Percentiles rank a stretch among this genome's conserved stretches.
phyloP scores from a whole-genome alignment of 2,329 filamentous ascomycete genomes.

The Fusarium globosum region DNA sequence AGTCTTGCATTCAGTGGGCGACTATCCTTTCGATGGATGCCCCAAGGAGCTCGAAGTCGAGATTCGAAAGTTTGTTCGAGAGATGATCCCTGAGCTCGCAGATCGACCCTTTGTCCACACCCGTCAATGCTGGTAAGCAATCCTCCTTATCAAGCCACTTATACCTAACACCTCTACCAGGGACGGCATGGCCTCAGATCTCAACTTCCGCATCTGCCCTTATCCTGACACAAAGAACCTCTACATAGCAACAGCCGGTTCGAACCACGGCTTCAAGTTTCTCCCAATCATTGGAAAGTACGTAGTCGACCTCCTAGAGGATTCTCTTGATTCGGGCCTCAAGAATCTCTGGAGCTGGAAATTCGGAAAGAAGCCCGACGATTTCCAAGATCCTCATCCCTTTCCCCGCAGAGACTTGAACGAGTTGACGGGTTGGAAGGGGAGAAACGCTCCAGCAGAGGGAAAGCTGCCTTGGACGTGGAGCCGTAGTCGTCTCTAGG shows the following conservation, averaged over 20 bases:
- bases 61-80: conserved; percentile 61
- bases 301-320: conserved; percentile 47
- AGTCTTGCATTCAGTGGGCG: conserved; percentile 34
- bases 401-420: conserved; percentile 34
- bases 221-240: conserved; percentile 47
- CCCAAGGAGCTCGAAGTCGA: conserved; percentile 64
- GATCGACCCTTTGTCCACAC: conserved; percentile 59
- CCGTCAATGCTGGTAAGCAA: conserved; percentile 55
- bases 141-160: background rate
- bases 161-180: conserved; percentile 15
- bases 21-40: conserved; percentile 47
- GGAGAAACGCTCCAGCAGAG: conserved; percentile 32
- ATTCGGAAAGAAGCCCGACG: conserved; percentile 27
- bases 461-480: conserved; percentile 41
- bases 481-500: conserved; percentile 34
- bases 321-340: conserved; percentile 54
- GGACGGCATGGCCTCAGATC: conserved; percentile 47
- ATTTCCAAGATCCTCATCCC: conserved; percentile 39
- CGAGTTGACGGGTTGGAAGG: conserved; percentile 37
- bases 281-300: conserved; percentile 64
- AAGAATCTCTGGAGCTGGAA: conserved; percentile 53
- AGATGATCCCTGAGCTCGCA: conserved; percentile 51
- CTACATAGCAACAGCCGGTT: conserved; percentile 63
- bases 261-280: conserved; percentile 66
- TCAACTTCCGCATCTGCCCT: conserved; percentile 44